Percentiles rank a stretch among this genome's conserved stretches.
Evolutionary conservation across 768 basidiomycete genomes (phyloP).

Genomic region (Psilocybe cubensis): DNA sequence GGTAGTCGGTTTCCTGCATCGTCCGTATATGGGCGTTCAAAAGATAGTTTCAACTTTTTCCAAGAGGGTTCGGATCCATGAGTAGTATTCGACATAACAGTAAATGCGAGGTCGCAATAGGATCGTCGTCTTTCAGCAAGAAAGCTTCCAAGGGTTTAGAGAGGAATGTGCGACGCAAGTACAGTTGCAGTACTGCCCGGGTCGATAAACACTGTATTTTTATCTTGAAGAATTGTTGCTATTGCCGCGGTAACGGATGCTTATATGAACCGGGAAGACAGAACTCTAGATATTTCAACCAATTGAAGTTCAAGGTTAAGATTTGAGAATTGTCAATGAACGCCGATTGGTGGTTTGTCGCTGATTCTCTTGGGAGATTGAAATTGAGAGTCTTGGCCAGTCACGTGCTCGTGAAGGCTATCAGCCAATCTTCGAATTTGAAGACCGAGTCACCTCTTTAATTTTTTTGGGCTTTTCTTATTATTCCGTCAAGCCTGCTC

Average conservation of each 20-base stretch:
- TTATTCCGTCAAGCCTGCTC: not conserved
- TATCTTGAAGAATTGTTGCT: too few relatives aligned
- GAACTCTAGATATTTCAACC: too few relatives aligned
- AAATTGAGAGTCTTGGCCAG: not conserved
- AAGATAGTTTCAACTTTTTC: slow-evolving; percentile 65
- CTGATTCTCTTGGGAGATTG: not conserved
- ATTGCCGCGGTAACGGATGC: too few relatives aligned
- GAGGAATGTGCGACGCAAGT: not conserved
- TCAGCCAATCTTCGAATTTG: slow-evolving; percentile 9
- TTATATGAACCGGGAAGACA: too few relatives aligned
- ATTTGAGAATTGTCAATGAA: too few relatives aligned
- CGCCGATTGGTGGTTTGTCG: too few relatives aligned
- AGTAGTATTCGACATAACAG: not conserved
- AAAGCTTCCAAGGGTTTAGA: not conserved
- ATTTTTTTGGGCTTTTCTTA: slow-evolving; percentile 2
- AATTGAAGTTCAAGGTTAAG: too few relatives aligned
- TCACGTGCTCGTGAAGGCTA: not conserved
- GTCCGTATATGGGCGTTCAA: slow-evolving; percentile 84
- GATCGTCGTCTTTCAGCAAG: too few relatives aligned
- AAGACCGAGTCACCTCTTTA: slow-evolving; percentile 15
- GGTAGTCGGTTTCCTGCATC: slow-evolving; percentile 69
- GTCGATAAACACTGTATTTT: not conserved
- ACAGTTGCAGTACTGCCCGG: not conserved
- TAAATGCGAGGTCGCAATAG: not conserved
- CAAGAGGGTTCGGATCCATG: slow-evolving; percentile 42